Percentiles rank a stretch among this genome's conserved stretches.
These are phyloP conservation scores for Phytopythium ostracodes DNA, from an alignment of 352 stramenopile species.

Conservation along the genomic window DNA sequence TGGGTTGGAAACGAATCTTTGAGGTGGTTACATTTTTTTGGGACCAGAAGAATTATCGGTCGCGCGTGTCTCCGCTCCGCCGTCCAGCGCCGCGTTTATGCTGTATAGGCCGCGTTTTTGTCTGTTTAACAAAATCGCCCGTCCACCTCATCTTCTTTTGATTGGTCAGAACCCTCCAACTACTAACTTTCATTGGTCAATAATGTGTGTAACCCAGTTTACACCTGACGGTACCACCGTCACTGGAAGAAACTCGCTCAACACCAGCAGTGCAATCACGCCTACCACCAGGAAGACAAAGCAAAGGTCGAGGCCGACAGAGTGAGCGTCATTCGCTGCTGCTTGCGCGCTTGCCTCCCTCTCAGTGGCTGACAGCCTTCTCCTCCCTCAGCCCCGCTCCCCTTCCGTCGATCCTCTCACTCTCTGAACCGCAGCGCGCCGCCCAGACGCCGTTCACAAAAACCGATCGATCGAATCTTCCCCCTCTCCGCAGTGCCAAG, in stretches of 20 bases:
- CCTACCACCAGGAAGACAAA: neutral
- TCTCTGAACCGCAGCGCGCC: neutral
- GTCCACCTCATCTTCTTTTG: neutral
- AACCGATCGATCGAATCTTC: too few species aligned
- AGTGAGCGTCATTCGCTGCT: neutral
- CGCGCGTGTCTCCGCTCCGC: neutral
- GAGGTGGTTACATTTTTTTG: neutral
- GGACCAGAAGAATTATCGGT: neutral
- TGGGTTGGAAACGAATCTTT: neutral
- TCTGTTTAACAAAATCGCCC: slow-evolving; percentile 17
- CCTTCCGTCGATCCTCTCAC: neutral
- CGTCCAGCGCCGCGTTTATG: neutral
- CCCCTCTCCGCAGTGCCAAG: too few species aligned
- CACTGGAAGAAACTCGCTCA: neutral
- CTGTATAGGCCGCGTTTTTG: slow-evolving; percentile 9
- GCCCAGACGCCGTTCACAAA: neutral
- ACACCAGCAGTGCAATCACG: neutral
- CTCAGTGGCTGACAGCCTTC: neutral
- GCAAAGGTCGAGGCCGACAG: neutral
- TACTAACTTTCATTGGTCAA: slow-evolving; percentile 4
- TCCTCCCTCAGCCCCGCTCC: neutral
- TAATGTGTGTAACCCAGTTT: neutral
- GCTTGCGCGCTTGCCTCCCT: neutral
- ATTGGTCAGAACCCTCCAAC: neutral
- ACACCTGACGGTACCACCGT: neutral